These are phyloP conservation scores for Huntiella moniliformis DNA, from an alignment of 2,329 filamentous ascomycete genomes.

Conservation along the genomic window DNA sequence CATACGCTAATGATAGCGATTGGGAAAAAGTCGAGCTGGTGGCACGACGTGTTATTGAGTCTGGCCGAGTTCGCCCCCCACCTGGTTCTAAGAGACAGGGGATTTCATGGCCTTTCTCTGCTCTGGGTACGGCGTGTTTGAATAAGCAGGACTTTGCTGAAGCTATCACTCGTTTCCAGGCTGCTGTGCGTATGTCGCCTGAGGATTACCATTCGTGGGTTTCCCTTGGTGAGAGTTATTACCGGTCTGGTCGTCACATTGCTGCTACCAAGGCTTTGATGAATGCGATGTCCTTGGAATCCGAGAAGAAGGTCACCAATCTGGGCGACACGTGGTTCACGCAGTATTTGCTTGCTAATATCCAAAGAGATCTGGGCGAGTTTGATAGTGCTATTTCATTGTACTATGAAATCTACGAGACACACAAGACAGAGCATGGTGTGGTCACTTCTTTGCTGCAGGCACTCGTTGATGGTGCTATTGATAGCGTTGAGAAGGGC, in stretches of 20 bases:
- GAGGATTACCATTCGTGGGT: constrained; percentile 92
- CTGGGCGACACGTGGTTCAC: constrained; percentile 75
- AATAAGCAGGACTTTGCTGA: constrained; percentile 83
- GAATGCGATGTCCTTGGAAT: constrained; percentile 61
- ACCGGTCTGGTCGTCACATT: constrained; percentile 80
- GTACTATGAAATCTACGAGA: constrained; percentile 53
- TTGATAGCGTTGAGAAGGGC: constrained; percentile 60
- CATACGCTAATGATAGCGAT: constrained; percentile 76
- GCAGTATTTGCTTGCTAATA: constrained; percentile 89
- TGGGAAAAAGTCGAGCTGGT: constrained; percentile 95
- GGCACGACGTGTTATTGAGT: constrained; percentile 76
- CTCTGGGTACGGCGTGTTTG: constrained; percentile 80
- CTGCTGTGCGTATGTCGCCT: constrained; percentile 65
- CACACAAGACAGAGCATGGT: constrained; percentile 58
- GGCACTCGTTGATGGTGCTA: constrained; percentile 65
- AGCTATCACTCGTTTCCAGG: constrained; percentile 81
- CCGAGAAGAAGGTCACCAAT: constrained; percentile 26
- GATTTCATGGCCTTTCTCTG: constrained; percentile 89
- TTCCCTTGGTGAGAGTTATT: constrained; percentile 90
- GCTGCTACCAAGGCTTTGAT: constrained; percentile 85
- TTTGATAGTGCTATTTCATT: constrained; percentile 65
- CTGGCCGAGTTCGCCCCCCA: constrained; percentile 76
- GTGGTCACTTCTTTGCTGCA: constrained; percentile 78
- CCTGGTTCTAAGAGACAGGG: constrained; percentile 87
- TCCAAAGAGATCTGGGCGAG: constrained; percentile 80